Base-by-base conservation (phyloP, 176 grass and related monocot genomes). In the Lolium perenne region DNA sequence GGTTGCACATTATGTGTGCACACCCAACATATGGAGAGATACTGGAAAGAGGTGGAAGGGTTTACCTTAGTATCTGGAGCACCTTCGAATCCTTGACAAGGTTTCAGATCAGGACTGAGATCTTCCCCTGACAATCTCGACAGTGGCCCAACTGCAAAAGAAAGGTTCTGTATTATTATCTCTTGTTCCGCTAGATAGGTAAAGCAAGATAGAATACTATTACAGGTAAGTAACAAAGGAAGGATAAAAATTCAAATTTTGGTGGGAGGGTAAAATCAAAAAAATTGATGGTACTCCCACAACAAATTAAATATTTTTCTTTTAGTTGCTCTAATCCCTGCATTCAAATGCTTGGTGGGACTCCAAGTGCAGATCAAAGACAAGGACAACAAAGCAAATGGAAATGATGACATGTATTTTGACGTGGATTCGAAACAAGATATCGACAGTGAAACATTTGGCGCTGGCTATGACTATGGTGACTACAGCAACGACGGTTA, bases 21-120 rank as follows among this genome's bases (percentile, higher is more conserved):
- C 15, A 16, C 49, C 35, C 9, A 38, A 22, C 25, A 55, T 5
- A 0, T 1, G 9, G 16, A 58, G 14, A 38, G 8, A 58, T 6
- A 11, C 56, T 32, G 75, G 32, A 32, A 43, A 46, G 69, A 11
- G n/a, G 2, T 9, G 50, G 1, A 29, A 50, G 12, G 40, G 23
- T 45, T 93, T 84, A 93, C 91, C 88, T 20, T 56, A 22, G 76
- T 74, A 63, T 25, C 83, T 59, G 85, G 82, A 75, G 58, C 55
- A 21, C 67, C 66, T 71, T 86, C 82, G 41, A 75, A 80, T 64
- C 17, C 88, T 13, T 35, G 14, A 46, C 58, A 80, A n/a, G 78
- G 86, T 82, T 82, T 77, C 76, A 49, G 83, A 23, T 84, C 60
- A 82, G 79, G 74, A 25, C 56, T 70, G 12, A 68, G 82, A 67